These are phyloP conservation scores for Podospora pseudoanserina DNA, from an alignment of 495 filamentous ascomycete genomes.

Conservation along the genomic window DNA sequence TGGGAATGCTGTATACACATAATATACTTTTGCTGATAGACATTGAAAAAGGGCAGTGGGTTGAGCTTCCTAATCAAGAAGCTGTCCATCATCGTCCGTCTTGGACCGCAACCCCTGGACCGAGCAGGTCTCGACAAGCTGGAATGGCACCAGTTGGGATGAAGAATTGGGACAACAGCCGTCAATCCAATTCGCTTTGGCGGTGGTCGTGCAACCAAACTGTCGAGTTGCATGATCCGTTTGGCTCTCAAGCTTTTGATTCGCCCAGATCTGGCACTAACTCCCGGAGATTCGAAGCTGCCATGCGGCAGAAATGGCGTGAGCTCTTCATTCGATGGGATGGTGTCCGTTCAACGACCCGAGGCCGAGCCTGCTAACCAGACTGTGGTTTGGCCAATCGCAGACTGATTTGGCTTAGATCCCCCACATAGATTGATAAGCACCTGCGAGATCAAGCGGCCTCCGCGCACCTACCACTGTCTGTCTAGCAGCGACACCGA, in stretches of 20 bases:
- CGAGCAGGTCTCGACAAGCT: neutral
- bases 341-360: constrained; percentile 9
- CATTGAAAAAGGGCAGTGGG: too few species aligned
- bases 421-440: constrained; percentile 3
- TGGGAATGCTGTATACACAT: neutral
- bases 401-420: neutral
- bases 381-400: neutral
- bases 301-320: constrained; percentile 1
- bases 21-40: neutral
- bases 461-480: neutral
- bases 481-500: neutral
- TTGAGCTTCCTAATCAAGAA: neutral
- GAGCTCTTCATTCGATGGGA: constrained; percentile 6
- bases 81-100: neutral
- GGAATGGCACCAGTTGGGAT: constrained; percentile 4
- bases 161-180: neutral
- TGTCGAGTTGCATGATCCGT: constrained; percentile 6
- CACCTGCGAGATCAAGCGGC: neutral
- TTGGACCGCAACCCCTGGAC: neutral
- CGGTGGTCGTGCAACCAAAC: neutral
- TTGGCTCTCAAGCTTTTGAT: neutral
- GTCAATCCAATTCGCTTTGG: constrained; percentile 5
- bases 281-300: neutral
- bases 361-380: constrained; percentile 1
- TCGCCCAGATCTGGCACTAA: constrained; percentile 4